A percentile compares a stretch with the other conserved stretches of the same genome.
Evolutionary conservation across 805 yeast genomes (phyloP).

Genomic region (Candida wancherniae): DNA sequence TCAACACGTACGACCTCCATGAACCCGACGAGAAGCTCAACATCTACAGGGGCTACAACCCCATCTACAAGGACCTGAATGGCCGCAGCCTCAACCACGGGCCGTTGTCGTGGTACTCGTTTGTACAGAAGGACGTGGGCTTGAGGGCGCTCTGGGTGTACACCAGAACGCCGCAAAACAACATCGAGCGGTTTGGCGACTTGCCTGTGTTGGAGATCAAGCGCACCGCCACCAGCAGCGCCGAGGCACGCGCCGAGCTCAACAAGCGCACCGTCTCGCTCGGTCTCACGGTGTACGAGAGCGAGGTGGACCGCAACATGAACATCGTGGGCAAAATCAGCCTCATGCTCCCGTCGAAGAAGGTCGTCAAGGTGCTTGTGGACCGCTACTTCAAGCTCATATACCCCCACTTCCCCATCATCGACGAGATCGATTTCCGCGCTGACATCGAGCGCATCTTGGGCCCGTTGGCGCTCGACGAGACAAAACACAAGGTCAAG

Average conservation of each 20-base stretch:
- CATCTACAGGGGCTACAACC: slow-evolving; percentile 38
- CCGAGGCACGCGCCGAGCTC: slow-evolving; percentile 14
- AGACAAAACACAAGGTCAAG: slow-evolving; percentile 19
- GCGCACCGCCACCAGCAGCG: background rate
- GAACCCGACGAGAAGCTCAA: slow-evolving; percentile 32
- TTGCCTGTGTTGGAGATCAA: no score
- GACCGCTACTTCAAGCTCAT: slow-evolving; percentile 15
- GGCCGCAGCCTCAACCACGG: slow-evolving; percentile 44
- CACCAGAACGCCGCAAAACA: slow-evolving; percentile 1
- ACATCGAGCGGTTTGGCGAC: no score
- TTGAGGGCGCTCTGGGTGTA: slow-evolving; percentile 10
- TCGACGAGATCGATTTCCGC: slow-evolving; percentile 24
- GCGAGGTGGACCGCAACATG: slow-evolving; percentile 24
- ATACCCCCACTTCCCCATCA: slow-evolving; percentile 19
- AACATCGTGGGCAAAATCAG: slow-evolving; percentile 16
- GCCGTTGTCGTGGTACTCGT: slow-evolving; percentile 47
- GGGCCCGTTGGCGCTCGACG: slow-evolving; percentile 22
- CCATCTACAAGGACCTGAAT: slow-evolving; percentile 38
- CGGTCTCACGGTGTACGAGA: slow-evolving; percentile 34
- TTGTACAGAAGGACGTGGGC: slow-evolving; percentile 43
- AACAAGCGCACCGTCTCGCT: slow-evolving; percentile 28
- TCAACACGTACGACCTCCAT: slow-evolving; percentile 4
- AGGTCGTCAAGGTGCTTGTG: slow-evolving; percentile 15
- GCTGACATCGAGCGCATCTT: slow-evolving; percentile 40
- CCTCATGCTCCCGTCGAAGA: slow-evolving; percentile 16